Evolutionary conservation across 208 protist genomes (phyloP).

Genomic region (Wallacemonas sp.): DNA sequence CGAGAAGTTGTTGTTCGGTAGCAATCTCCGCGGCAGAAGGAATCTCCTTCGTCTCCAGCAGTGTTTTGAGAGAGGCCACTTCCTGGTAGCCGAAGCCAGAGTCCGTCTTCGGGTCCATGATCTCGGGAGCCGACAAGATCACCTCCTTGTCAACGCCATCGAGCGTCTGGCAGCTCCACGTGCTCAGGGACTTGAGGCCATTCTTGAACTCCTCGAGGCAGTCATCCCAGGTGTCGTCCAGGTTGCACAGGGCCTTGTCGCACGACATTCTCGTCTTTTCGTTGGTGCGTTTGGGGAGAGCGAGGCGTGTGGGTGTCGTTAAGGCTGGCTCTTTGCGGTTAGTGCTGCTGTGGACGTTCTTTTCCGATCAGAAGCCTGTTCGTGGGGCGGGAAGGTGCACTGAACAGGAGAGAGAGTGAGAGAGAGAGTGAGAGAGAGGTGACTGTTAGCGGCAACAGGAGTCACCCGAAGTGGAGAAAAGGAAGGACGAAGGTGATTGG

Average conservation of each 20-base stretch:
- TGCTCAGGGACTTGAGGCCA: conserved; percentile 24
- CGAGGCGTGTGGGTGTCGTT: not conserved
- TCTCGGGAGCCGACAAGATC: conserved; percentile 76
- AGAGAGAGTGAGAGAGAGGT: conserved; percentile 1
- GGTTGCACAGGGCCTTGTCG: conserved; percentile 34
- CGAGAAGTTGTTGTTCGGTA: conserved; percentile 40
- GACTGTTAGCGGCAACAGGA: not conserved
- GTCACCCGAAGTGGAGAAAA: not conserved
- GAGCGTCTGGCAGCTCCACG: conserved; percentile 63
- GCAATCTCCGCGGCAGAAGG: conserved; percentile 43
- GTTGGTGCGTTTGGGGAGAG: not conserved
- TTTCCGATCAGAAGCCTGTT: not conserved
- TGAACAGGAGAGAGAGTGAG: not conserved
- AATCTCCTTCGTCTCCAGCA: conserved; percentile 43
- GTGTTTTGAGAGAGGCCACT: conserved; percentile 44
- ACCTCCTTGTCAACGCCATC: conserved; percentile 68
- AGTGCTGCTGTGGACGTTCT: not conserved
- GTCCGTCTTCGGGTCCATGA: conserved; percentile 89
- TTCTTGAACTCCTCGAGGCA: conserved; percentile 48
- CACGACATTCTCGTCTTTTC: too few species aligned
- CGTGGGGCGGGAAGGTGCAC: too few species aligned
- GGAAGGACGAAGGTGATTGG: not conserved
- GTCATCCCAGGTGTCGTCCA: conserved; percentile 77
- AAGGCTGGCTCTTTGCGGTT: not conserved
- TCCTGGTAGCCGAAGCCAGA: conserved; percentile 57